These are phyloP conservation scores for Seminavis robusta DNA, from an alignment of 108 stramenopile species.

Conservation along the genomic window DNA sequence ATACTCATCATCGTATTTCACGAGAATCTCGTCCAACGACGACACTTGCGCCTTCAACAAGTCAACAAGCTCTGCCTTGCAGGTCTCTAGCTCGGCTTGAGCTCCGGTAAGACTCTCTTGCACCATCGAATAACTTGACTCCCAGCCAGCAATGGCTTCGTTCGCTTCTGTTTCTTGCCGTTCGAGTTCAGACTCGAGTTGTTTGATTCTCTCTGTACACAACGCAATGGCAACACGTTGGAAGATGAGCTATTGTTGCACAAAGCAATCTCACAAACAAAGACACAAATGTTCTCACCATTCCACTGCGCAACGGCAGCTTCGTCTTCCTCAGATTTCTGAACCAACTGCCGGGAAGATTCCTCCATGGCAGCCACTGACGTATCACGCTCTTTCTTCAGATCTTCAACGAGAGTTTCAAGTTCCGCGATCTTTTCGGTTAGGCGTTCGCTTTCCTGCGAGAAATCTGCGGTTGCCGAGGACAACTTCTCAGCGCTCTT, in stretches of 20 bases:
- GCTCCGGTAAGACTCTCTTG: slow-evolving; percentile 24
- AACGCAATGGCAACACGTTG: neutral
- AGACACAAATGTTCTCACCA: slow-evolving; percentile 19
- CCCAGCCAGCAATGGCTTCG: slow-evolving; percentile 65
- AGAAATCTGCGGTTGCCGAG: no score
- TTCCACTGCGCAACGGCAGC: slow-evolving; percentile 59
- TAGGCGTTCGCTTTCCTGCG: no score
- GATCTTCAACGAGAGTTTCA: no score
- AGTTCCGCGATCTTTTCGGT: no score
- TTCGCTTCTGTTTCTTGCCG: slow-evolving; percentile 51
- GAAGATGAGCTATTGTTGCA: slow-evolving; percentile 13
- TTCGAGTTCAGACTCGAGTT: slow-evolving; percentile 32
- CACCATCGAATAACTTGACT: slow-evolving; percentile 40
- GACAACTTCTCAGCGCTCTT: no score
- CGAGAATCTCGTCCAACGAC: no score
- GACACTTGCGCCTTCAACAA: no score
- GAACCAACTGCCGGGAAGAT: slow-evolving; percentile 25
- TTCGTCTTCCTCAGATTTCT: slow-evolving; percentile 49
- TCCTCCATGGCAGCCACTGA: neutral
- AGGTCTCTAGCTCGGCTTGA: slow-evolving; percentile 4
- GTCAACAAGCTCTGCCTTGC: neutral
- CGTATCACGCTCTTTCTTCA: neutral
- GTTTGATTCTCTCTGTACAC: slow-evolving; percentile 18
- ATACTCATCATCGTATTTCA: no score
- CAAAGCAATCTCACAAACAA: neutral